Base-by-base conservation (phyloP, 1,284 basidiomycete species). In the Ustilago tritici region DNA sequence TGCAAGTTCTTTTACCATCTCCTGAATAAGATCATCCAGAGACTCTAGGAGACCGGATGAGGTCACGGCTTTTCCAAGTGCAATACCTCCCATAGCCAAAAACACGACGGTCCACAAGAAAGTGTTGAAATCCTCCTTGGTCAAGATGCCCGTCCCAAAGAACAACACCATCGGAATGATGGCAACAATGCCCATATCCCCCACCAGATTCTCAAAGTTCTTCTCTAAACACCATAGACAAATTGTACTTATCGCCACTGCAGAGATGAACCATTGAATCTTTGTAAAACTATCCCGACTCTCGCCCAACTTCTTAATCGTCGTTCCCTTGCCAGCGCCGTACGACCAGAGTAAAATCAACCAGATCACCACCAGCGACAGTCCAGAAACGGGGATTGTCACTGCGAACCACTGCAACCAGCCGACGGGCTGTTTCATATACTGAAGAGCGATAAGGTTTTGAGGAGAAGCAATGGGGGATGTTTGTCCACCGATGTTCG, bases 331-430 rank as follows among this genome's bases (percentile, higher is more conserved):
- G 74, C 95, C 93, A 91, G 94, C 86, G 89, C 92, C 90, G 87
- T 98, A 99, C 65, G 91, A 92, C 80, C 91, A 90, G 41, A 98
- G 89, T 7, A 99, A 90, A 66, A 98, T 89, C 0, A 92, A 87
- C 96, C 96, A 99, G 76, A 99, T 97, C 63, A 94, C 88, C 40
- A 98, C 56, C 64, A 98, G 91, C 3, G 94, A 95, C 23, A 95
- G 87, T 11, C 90, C 89, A 0, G 95, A 94, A 23, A 98, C 95
- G 0, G 96, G 96, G 6, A 99, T 88, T 2, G 95, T 92, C 59
- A 99, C 94, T 14, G 91, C 91, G 84, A 99, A 99, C 96, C 97
- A 99, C 65, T 91, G 90, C 1, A 90, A 90, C 96, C 96, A 99
- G 79, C 93, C 92, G 2, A 98, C 88, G 5, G 90, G 90, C 4